These are phyloP conservation scores for Geotrichum cucujoidarum DNA, from an alignment of 1,139 yeast genomes.

Conservation along the genomic window DNA sequence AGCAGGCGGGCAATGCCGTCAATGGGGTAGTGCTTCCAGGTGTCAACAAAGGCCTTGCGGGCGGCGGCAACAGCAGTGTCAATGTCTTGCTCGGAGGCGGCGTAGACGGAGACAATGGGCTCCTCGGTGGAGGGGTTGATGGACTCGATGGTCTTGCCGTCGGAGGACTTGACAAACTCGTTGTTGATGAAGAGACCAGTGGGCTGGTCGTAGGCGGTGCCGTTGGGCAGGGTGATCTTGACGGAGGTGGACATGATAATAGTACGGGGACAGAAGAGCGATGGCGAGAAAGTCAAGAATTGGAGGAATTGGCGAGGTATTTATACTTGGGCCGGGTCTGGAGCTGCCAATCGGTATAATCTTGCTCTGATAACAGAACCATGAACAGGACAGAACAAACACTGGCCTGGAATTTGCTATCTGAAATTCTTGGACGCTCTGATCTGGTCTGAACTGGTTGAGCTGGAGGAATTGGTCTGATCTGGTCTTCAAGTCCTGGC, in stretches of 20 bases:
- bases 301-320: neutral
- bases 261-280: neutral
- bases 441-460: no score
- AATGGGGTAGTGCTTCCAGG: conserved; percentile 47
- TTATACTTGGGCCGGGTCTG: no score
- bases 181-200: conserved; percentile 79
- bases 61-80: conserved; percentile 60
- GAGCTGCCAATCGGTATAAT: no score
- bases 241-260: conserved; percentile 13
- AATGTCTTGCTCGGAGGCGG: conserved; percentile 53
- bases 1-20: conserved; percentile 44
- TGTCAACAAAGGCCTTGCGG: conserved; percentile 45
- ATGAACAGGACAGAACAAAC: no score
- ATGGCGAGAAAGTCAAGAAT: neutral
- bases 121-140: conserved; percentile 46
- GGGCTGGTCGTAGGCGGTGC: conserved; percentile 57
- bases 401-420: no score
- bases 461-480: no score
- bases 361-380: no score
- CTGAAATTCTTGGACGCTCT: no score
- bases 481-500: no score
- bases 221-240: conserved; percentile 53
- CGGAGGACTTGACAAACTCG: conserved; percentile 60
- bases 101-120: conserved; percentile 47
- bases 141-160: conserved; percentile 51